Evolutionary conservation across 2,329 filamentous ascomycete genomes (phyloP), one percentile per base, ranked within the genome.

Genomic region (Penicillium sp.): DNA sequence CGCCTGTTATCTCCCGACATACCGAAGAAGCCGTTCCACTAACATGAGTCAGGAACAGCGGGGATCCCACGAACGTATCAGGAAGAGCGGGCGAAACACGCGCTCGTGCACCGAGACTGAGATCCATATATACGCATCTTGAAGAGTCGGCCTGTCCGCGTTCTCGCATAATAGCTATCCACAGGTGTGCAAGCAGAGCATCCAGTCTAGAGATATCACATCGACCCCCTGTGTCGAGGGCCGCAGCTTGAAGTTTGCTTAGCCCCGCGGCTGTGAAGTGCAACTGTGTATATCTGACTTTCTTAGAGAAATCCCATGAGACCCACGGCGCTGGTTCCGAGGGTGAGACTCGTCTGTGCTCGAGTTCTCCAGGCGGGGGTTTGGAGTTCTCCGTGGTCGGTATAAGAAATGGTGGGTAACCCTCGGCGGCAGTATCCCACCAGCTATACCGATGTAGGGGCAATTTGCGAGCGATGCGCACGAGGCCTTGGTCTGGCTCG

Each of bases 51-150:
- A 74, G 43, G 4, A 75, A 59, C 1, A 76, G 61, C 6, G 74
- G 75, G 37, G 73, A 75, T 1, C 75, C 75, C 15, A 72, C 57
- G 40, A 74, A 76, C 2, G 49, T 58, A 7, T 71, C 66, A 1
- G 69, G 66, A 0, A 77, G 59, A 0, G 69, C 66, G 9, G 70
- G 72, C 1, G 55, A 54, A 6, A 75, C 59, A 6, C 73, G 67
- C 2, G 57, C 33, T 8, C 75, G 69, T 0, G 69, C 55, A 3
- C 73, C 73, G 4, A 76, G 63, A 0, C 71, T 69, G 13, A 74
- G 52, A 53, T 76, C 51, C 6, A 75, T 51, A 49, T 47, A 51
- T 19, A 47, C n/a, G 1, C 19, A 26, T 24, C 24, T 35, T 6
- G 26, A 3, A 12, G 43, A 41, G 2, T 26, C n/a, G 10, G 24